A percentile compares a stretch with the other conserved stretches of the same genome.
Evolutionary conservation across 345 rosid species (phyloP).

Genomic region (Hypericum perforatum): DNA sequence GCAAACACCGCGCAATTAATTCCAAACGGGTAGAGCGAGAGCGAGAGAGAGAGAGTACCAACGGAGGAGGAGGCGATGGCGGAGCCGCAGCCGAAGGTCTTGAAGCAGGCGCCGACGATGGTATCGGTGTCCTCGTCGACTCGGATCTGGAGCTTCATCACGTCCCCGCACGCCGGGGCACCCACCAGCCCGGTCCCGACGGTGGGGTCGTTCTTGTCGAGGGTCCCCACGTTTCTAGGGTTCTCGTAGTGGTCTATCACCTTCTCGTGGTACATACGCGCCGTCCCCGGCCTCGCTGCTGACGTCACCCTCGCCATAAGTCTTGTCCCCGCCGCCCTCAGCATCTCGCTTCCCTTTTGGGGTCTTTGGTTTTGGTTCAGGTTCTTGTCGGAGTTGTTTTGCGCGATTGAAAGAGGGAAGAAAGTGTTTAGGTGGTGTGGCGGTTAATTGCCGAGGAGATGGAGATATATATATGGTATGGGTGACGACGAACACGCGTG

Average conservation of each 20-base stretch:
- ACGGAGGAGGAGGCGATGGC: conserved; percentile 97
- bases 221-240: conserved; percentile 91
- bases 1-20: too few relatives aligned
- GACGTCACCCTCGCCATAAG: conserved; percentile 13
- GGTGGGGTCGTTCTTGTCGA: conserved; percentile 78
- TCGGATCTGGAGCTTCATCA: conserved; percentile 95
- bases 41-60: conserved; percentile 46
- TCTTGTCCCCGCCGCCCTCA: conserved; percentile 21
- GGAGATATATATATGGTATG: too few relatives aligned
- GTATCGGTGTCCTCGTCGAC: conserved; percentile 76
- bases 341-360: conserved; percentile 20
- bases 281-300: conserved; percentile 21
- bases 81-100: conserved; percentile 98
- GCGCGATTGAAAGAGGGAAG: too few relatives aligned
- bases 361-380: too few relatives aligned
- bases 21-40: too few relatives aligned
- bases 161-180: conserved; percentile 98
- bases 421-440: too few relatives aligned
- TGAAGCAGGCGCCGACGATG: conserved; percentile 84
- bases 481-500: too few relatives aligned
- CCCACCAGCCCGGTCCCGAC: conserved; percentile 95
- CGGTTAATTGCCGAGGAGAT: too few relatives aligned
- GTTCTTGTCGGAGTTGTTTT: too few relatives aligned
- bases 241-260: conserved; percentile 93
- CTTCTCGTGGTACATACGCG: conserved; percentile 74